Conservation (phyloP, 257 asterid species). For the Apocynum venetum region DNA sequence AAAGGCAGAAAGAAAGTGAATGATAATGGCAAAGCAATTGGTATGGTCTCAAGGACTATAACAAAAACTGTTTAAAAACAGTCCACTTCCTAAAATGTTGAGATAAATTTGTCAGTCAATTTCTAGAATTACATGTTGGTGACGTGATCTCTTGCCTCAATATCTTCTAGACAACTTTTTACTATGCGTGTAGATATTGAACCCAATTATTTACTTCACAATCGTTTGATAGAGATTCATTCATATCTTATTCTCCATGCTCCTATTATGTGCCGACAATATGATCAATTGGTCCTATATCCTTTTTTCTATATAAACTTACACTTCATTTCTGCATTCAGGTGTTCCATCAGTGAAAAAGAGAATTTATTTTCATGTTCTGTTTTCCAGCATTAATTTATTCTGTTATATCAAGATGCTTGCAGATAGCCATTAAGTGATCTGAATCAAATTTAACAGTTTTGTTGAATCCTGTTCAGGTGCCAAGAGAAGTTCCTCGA, state of each 20-base stretch:
- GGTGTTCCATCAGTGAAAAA: no score
- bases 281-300: not conserved
- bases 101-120: not conserved
- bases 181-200: not conserved
- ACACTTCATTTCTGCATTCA: not conserved
- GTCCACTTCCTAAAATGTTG: not conserved
- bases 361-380: not conserved
- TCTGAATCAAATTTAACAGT: constrained; percentile 20
- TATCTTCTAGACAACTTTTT: not conserved
- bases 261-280: not conserved
- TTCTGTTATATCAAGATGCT: not conserved
- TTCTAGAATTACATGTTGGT: constrained; percentile 3
- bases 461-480: constrained; percentile 39
- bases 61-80: not conserved
- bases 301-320: not conserved
- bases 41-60: not conserved
- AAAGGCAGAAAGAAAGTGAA: not conserved
- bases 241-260: not conserved
- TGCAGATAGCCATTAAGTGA: constrained; percentile 1
- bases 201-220: not conserved
- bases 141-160: not conserved
- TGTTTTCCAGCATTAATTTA: not conserved
- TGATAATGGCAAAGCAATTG: not conserved
- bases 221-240: not conserved
- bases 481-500: constrained; percentile 82